Conservation (phyloP, 2,329 filamentous ascomycete species). For the Colletotrichum aenigma region DNA sequence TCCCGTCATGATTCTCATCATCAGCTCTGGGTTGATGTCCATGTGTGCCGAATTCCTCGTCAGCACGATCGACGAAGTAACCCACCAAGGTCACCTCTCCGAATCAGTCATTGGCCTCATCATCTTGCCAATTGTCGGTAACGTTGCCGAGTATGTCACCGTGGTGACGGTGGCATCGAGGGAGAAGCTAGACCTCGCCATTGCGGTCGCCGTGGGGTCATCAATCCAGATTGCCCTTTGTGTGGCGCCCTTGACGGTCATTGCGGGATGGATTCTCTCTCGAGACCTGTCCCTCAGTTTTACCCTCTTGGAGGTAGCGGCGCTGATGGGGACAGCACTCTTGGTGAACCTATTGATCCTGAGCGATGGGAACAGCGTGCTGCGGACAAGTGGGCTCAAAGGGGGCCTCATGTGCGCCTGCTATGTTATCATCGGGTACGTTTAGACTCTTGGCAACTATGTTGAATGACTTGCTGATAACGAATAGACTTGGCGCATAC, state of each 20-base stretch:
- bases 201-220: constrained; percentile 64
- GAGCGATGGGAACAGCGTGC: constrained; percentile 72
- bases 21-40: constrained; percentile 60
- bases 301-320: constrained; percentile 76
- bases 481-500: background rate
- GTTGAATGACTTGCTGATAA: background rate
- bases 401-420: constrained; percentile 61
- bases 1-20: constrained; percentile 54
- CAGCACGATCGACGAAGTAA: constrained; percentile 60
- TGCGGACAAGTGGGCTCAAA: constrained; percentile 52
- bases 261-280: constrained; percentile 62
- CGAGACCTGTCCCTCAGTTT: constrained; percentile 71
- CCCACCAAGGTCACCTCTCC: constrained; percentile 51
- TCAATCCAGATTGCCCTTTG: constrained; percentile 67
- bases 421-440: constrained; percentile 55
- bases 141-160: constrained; percentile 67
- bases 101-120: constrained; percentile 66
- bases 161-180: constrained; percentile 63
- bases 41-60: constrained; percentile 67
- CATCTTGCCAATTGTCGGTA: constrained; percentile 65
- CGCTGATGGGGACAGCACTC: constrained; percentile 72
- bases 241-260: constrained; percentile 63
- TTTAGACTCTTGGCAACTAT: background rate
- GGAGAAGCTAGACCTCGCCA: constrained; percentile 66
- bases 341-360: constrained; percentile 79